Base-by-base conservation (phyloP, 257 asterid species). In the Scutellaria minor region DNA sequence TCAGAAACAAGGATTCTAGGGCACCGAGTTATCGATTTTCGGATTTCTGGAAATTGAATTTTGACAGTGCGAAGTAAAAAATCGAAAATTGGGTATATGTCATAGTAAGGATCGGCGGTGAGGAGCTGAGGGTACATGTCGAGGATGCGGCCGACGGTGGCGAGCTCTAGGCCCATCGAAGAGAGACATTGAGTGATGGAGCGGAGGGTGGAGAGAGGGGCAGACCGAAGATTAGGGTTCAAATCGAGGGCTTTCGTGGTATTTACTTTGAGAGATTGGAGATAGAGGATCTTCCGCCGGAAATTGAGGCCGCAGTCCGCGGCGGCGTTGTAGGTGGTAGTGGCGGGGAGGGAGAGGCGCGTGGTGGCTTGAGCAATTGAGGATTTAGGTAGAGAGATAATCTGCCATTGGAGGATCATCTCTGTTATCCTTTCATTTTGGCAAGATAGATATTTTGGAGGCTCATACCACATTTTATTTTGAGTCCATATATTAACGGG, bases 41-140 rank as follows among this genome's bases (percentile, higher is more conserved):
- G 70, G 39, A 91, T 70, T 11, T 89, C 89, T 0, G 77, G 76
- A 11, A 78, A 88, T 1, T 97, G 89, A 51, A 90, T 73, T 66
- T 56, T 63, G 45, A 89, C 93, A 7, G 84, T 83, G 41, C 90
- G 77, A 3, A 90, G 82, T 2, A 93, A 41, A 46, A 93, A 90
- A 76, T 87, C 96, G 59, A 90, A 65, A 40, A 89, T 66, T 0
- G 96, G 96, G 68, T 93, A 89, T 6, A 93, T 68, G 66, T 93
- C 88, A 3, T 48, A 5, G 65, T 85, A 73, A 0, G 97, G 96
- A 78, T 90, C 96, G 46, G 86, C 78, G 40, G 98, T 87, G 65
- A 90, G 87, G 64, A 93, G 90, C 59, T 79, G 75, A 0, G 97
- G 98, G 83, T 77, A 76, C 98, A 90, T 93, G 78, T 93, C 96